phyloP scores from a whole-genome alignment of 208 protist species.

The Spongospora subterranea region DNA sequence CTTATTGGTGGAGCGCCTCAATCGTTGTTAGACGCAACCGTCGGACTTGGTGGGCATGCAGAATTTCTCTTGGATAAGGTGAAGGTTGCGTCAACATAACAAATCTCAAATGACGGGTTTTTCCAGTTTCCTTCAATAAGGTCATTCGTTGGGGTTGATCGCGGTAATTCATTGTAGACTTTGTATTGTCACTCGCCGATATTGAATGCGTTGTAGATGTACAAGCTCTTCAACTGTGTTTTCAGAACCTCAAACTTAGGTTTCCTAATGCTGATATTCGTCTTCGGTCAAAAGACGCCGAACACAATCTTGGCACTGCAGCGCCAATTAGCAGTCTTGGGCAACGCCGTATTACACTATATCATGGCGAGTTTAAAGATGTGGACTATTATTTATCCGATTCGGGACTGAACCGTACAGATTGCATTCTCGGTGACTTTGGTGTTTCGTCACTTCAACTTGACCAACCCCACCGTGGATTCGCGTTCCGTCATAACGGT shows the following conservation, averaged over 20 bases:
- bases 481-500: background rate
- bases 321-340: background rate
- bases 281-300: background rate
- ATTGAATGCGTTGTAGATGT: slow-evolving; percentile 1
- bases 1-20: background rate
- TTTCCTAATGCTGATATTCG: slow-evolving; percentile 24
- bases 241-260: background rate
- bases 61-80: slow-evolving; percentile 8
- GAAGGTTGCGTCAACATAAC: background rate
- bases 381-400: background rate
- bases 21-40: slow-evolving; percentile 6
- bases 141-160: background rate
- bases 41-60: slow-evolving; percentile 26
- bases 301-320: background rate
- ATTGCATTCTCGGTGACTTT: slow-evolving; percentile 4
- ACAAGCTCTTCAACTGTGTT: background rate
- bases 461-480: background rate
- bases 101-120: background rate
- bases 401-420: background rate
- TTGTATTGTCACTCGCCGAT: background rate
- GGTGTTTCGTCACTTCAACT: slow-evolving; percentile 24
- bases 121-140: slow-evolving; percentile 2
- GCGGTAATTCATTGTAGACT: background rate
- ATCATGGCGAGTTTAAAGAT: background rate
- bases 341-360: background rate